phyloP scores from a whole-genome alignment of 495 filamentous ascomycete genomes.

The Penicillium crystallinum region DNA sequence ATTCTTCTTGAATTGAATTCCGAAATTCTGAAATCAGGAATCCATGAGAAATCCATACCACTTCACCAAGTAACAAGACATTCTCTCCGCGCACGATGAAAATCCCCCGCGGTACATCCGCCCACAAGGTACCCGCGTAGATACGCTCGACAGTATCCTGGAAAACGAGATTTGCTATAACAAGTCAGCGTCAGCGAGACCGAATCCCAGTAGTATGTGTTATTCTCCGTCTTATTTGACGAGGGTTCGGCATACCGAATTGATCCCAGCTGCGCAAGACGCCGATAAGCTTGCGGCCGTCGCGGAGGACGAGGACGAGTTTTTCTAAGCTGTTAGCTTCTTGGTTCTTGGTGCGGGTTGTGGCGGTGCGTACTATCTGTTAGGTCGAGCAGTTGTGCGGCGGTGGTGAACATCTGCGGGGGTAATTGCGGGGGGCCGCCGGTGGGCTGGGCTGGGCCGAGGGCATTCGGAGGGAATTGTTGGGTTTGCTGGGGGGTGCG shows the following conservation, averaged over 20 bases:
- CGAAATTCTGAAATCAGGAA: too few relatives aligned
- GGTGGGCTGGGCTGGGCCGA: constrained; percentile 19
- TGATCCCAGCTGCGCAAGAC: constrained; percentile 97
- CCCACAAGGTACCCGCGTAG: constrained; percentile 68
- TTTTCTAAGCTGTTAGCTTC: constrained; percentile 61
- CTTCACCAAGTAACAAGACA: constrained; percentile 84
- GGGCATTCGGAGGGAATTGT: constrained; percentile 17
- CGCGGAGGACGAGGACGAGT: constrained; percentile 79
- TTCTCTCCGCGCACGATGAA: constrained; percentile 94
- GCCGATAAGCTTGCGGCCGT: constrained; percentile 89
- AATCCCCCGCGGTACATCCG: constrained; percentile 73
- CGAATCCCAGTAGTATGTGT: too few relatives aligned
- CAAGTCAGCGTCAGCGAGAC: not conserved
- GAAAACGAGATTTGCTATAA: constrained; percentile 82
- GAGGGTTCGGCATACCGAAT: constrained; percentile 64
- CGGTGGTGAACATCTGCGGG: constrained; percentile 95
- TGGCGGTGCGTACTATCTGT: constrained; percentile 82
- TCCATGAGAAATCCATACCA: constrained; percentile 43
- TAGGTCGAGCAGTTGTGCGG: constrained; percentile 87
- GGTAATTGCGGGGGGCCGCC: constrained; percentile 48
- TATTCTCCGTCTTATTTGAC: too few relatives aligned
- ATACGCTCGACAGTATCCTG: constrained; percentile 86
- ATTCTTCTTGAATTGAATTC: too few relatives aligned
- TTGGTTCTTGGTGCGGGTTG: not conserved
- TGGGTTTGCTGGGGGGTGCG: constrained; percentile 23